These are phyloP conservation scores for Herpotrichia juniperi DNA, from an alignment of 2,329 filamentous ascomycete genomes.

Conservation along the genomic window DNA sequence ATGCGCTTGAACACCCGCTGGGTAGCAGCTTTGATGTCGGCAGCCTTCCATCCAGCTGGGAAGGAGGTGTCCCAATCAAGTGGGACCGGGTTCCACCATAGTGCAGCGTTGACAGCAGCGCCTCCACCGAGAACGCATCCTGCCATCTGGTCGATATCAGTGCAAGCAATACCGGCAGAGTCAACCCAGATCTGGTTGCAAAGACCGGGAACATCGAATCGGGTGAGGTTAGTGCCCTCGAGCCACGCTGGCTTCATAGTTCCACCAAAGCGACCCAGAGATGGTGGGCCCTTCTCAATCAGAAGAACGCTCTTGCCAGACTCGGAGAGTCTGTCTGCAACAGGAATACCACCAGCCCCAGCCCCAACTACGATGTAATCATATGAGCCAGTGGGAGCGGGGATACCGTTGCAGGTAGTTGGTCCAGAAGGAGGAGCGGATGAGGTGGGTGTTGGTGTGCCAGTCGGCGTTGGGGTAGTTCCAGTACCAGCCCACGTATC, in stretches of 20 bases:
- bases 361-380: constrained; percentile 70
- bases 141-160: constrained; percentile 74
- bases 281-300: constrained; percentile 56
- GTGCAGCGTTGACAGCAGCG: constrained; percentile 69
- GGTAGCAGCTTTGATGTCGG: constrained; percentile 65
- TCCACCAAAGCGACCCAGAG: constrained; percentile 69
- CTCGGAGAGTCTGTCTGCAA: constrained; percentile 66
- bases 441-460: constrained; percentile 28
- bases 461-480: constrained; percentile 9
- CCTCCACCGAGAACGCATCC: constrained; percentile 74
- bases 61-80: constrained; percentile 76
- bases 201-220: constrained; percentile 74
- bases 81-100: constrained; percentile 71
- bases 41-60: constrained; percentile 71
- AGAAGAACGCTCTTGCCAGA: constrained; percentile 69
- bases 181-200: constrained; percentile 74
- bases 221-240: constrained; percentile 65
- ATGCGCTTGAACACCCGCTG: constrained; percentile 71
- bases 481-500: constrained; percentile 46
- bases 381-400: constrained; percentile 54
- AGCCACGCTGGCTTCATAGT: constrained; percentile 68
- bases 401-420: constrained; percentile 43
- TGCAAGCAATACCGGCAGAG: constrained; percentile 68
- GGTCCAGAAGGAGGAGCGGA: constrained; percentile 37
- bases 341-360: constrained; percentile 67